Conservation (phyloP, 495 filamentous ascomycete species). For the Margaritispora aquatica region DNA sequence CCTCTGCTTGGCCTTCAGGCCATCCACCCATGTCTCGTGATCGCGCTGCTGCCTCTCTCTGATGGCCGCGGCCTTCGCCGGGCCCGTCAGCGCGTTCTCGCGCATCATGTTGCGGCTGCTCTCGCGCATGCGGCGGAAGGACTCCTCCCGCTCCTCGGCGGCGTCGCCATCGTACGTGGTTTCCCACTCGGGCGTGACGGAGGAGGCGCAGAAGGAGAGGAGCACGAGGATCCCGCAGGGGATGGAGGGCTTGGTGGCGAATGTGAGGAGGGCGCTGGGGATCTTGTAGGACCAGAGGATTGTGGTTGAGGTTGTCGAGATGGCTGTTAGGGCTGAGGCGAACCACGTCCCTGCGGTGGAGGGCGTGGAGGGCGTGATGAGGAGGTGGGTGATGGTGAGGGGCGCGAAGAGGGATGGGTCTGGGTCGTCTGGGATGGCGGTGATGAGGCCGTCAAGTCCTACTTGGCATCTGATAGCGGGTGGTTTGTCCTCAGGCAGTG, state of each 20-base stretch:
- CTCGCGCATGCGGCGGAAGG: constrained; percentile 32
- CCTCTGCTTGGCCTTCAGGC: constrained; percentile 32
- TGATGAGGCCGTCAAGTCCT: constrained; percentile 14
- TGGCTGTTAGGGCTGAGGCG: constrained; percentile 46
- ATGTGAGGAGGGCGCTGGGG: constrained; percentile 42
- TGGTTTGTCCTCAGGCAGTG: constrained; percentile 3
- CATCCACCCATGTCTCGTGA: constrained; percentile 17
- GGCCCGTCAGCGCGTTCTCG: constrained; percentile 40
- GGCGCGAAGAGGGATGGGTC: constrained; percentile 15
- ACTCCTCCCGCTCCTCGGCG: constrained; percentile 31
- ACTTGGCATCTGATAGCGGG: constrained; percentile 22
- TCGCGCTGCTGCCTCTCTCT: constrained; percentile 8
- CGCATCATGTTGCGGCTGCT: constrained; percentile 28
- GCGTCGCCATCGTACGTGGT: constrained; percentile 32
- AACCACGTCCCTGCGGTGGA: constrained; percentile 50
- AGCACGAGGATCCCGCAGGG: constrained; percentile 58
- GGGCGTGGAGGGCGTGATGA: constrained; percentile 12
- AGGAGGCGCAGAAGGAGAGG: constrained; percentile 42
- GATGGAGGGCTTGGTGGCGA: constrained; percentile 46
- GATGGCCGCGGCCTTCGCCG: constrained; percentile 36
- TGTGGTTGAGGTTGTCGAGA: constrained; percentile 41
- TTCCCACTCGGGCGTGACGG: constrained; percentile 51
- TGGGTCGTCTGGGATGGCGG: constrained; percentile 19
- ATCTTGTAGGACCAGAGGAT: constrained; percentile 58
- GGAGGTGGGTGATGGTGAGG: constrained; percentile 19